Conservation (phyloP, 2,329 filamentous ascomycete genomes). For the Cadophora malorum region DNA sequence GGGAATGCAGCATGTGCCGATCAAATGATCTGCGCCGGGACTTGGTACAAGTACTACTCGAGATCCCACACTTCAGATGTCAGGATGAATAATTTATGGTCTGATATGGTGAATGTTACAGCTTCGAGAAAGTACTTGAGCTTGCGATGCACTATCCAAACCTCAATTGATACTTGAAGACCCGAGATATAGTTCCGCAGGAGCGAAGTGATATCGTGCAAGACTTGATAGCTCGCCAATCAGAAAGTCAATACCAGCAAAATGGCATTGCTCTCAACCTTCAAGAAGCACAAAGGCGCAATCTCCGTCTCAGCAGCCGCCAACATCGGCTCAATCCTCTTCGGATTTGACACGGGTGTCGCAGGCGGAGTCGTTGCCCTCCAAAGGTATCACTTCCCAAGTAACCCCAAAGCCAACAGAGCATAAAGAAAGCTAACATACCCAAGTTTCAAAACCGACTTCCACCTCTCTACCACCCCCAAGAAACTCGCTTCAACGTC, state of each 20-base stretch:
- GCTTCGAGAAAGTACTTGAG: not conserved
- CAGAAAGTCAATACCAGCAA: not conserved
- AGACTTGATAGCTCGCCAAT: not conserved
- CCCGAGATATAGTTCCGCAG: no score
- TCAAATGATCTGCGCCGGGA: not conserved
- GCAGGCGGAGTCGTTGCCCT: conserved; percentile 35
- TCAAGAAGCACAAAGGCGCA: conserved; percentile 31
- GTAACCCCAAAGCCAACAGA: not conserved
- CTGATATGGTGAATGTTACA: not conserved
- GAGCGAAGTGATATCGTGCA: not conserved
- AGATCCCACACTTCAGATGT: not conserved
- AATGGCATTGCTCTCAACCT: conserved; percentile 12
- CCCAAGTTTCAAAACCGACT: conserved; percentile 28
- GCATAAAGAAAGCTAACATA: no score
- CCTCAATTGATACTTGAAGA: not conserved
- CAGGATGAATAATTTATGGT: not conserved
- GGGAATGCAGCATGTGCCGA: conserved; percentile 4
- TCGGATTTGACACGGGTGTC: conserved; percentile 39
- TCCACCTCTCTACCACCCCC: conserved; percentile 29
- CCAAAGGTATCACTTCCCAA: conserved; percentile 20
- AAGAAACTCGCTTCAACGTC: conserved; percentile 27
- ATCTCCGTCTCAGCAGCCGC: conserved; percentile 32
- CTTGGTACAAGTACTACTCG: conserved; percentile 7
- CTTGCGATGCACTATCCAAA: not conserved
- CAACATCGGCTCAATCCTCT: conserved; percentile 36